phyloP scores from a whole-genome alignment of 306 rosid genomes.

The Cercis canadensis region DNA sequence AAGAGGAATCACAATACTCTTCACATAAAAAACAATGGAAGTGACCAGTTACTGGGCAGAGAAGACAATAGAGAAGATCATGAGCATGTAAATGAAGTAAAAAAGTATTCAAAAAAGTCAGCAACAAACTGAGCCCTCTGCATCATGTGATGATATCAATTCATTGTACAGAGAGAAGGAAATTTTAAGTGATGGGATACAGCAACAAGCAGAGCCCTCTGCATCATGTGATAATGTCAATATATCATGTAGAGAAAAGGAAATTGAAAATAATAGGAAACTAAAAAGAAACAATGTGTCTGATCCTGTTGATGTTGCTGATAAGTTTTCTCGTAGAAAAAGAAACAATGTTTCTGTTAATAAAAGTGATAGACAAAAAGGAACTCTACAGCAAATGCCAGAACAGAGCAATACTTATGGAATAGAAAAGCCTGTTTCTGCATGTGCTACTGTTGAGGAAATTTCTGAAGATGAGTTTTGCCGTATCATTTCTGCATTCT shows the following conservation, averaged over 20 bases:
- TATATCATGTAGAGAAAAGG: constrained; percentile 40
- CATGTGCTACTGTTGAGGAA: constrained; percentile 31
- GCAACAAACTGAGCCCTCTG: too few species aligned
- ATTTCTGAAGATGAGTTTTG: constrained; percentile 45
- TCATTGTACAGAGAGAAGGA: too few species aligned
- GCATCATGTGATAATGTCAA: too few species aligned
- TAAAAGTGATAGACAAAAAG: constrained; percentile 37
- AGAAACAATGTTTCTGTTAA: constrained; percentile 25
- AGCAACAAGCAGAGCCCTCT: too few species aligned
- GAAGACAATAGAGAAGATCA: too few species aligned
- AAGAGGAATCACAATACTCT: constrained; percentile 37
- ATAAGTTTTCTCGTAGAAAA: constrained; percentile 28
- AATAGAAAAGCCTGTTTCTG: constrained; percentile 35
- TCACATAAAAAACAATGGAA: constrained; percentile 35
- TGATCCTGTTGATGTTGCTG: constrained; percentile 30
- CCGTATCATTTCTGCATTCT: constrained; percentile 41
- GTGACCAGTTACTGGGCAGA: constrained; percentile 38
- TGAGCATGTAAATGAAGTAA: constrained; percentile 43
- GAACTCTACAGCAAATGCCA: constrained; percentile 33
- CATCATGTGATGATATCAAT: too few species aligned
- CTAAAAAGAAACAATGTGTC: too few species aligned
- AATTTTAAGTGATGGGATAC: background rate
- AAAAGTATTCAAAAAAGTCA: constrained; percentile 34
- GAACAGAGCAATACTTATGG: constrained; percentile 32
- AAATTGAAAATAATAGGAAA: constrained; percentile 26